Base-by-base conservation (phyloP, 306 rosid genomes). In the Prunus armeniaca region DNA sequence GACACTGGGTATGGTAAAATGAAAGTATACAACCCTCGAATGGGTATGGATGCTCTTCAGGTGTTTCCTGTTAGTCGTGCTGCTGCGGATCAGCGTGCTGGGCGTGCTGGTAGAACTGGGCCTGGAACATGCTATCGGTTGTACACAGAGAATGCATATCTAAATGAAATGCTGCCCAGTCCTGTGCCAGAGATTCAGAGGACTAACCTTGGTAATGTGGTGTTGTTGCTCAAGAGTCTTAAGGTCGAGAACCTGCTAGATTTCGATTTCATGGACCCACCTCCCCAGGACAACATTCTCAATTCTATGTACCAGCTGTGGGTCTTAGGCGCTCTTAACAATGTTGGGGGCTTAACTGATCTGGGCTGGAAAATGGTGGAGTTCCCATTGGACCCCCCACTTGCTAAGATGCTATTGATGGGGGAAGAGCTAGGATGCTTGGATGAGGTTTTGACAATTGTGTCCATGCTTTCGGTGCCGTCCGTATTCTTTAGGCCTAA, bases 331-430 rank as follows among this genome's bases (percentile, higher is more conserved):
- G 98, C 98, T 78, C 97, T 95, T 65, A 90, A 89, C 84, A 95
- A 95, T 74, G 98, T 95, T 2, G 98, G 98, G 73, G 84, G 87
- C 62, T 84, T 95, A 80, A 95, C 98, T 52, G 93, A 87, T 12
- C 93, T 92, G 25, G 98, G 98, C 61, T 95, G 98, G 98, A 95
- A 95, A 83, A 95, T 95, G 98, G 98, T 95, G 69, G 98, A 95
- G 86, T 95, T 95, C 75, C 98, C 98, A 0, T 75, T 95, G 82
- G 98, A 95, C 74, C 98, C 98, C 73, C 97, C 98, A 7, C 97
- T 95, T 55, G 98, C 98, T 38, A 95, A 95, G 86, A 95, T 95
- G 98, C 93, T 95, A 50, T 72, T 95, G 86, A 95, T 88, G 93
- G 98, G 98, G 25, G 95, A 87, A 30, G 86, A 81, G 77, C 80